Conservation (phyloP, 1,284 basidiomycete species). For the Leucoagaricus sp. region DNA sequence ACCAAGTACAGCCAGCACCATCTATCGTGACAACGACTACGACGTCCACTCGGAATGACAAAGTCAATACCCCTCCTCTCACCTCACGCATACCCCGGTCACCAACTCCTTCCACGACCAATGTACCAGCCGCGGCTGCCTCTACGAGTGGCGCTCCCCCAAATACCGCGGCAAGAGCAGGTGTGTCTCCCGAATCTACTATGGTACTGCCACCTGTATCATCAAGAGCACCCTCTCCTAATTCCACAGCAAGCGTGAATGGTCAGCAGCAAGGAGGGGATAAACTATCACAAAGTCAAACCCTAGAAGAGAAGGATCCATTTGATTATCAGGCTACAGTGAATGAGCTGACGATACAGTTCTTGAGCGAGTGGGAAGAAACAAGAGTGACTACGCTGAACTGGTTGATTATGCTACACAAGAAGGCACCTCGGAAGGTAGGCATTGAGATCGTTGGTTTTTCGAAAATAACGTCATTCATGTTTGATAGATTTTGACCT, state of each 20-base stretch:
- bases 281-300: slow-evolving; percentile 7
- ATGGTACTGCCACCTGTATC: slow-evolving; percentile 2
- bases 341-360: slow-evolving; percentile 89
- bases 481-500: slow-evolving; percentile 75
- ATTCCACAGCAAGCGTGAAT: slow-evolving; percentile 40
- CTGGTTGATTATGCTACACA: slow-evolving; percentile 98
- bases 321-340: slow-evolving; percentile 95
- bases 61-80: slow-evolving; percentile 28
- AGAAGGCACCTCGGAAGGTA: slow-evolving; percentile 94
- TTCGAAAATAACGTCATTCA: not conserved
- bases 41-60: slow-evolving; percentile 32
- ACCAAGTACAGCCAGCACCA: slow-evolving; percentile 30
- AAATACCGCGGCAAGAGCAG: not conserved
- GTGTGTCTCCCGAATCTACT: slow-evolving; percentile 1
- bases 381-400: slow-evolving; percentile 94
- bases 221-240: slow-evolving; percentile 53
- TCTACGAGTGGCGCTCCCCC: not conserved
- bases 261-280: slow-evolving; percentile 8
- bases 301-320: slow-evolving; percentile 52
- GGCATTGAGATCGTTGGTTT: slow-evolving; percentile 15
- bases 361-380: slow-evolving; percentile 95
- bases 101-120: slow-evolving; percentile 47
- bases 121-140: not conserved
- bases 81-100: slow-evolving; percentile 44
- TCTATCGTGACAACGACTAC: not conserved